phyloP scores from a whole-genome alignment of 2,329 filamentous ascomycete species.

The Leptodontidium sp. region DNA sequence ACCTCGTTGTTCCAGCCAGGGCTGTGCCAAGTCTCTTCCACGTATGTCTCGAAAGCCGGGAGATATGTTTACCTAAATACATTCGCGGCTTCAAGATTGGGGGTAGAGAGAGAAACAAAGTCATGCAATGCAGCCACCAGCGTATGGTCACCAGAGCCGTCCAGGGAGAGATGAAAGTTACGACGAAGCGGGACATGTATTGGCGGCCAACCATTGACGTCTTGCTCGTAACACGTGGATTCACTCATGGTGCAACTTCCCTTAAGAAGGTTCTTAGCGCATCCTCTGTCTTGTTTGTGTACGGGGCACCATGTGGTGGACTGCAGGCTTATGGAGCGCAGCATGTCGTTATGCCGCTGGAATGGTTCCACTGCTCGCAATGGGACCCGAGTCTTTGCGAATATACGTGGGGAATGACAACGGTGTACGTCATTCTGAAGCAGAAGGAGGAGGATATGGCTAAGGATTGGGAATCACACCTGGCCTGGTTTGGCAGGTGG shows the following conservation, averaged over 20 bases:
- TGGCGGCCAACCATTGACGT: not conserved
- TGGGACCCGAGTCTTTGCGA: not conserved
- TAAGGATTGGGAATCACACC: not conserved
- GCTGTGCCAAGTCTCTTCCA: not conserved
- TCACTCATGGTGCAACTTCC: no score
- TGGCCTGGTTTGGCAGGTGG: slow-evolving; percentile 3
- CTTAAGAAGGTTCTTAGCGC: not conserved
- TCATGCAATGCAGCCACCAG: not conserved
- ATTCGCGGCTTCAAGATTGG: not conserved
- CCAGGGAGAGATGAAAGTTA: not conserved
- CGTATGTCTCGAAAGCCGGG: not conserved
- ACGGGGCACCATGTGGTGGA: not conserved
- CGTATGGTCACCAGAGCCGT: not conserved
- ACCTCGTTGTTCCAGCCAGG: not conserved
- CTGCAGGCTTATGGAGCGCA: not conserved
- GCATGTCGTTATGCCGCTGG: not conserved
- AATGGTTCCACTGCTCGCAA: not conserved
- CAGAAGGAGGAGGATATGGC: not conserved
- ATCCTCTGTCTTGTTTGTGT: not conserved
- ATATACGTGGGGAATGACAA: not conserved
- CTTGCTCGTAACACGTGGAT: not conserved
- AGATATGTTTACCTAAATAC: not conserved
- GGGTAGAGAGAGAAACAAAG: not conserved
- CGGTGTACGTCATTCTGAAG: not conserved
- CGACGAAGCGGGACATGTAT: not conserved